Evolutionary conservation across 805 yeast genomes (phyloP), one percentile per base, ranked within the genome.

Genomic region (Yarrowia sp.): DNA sequence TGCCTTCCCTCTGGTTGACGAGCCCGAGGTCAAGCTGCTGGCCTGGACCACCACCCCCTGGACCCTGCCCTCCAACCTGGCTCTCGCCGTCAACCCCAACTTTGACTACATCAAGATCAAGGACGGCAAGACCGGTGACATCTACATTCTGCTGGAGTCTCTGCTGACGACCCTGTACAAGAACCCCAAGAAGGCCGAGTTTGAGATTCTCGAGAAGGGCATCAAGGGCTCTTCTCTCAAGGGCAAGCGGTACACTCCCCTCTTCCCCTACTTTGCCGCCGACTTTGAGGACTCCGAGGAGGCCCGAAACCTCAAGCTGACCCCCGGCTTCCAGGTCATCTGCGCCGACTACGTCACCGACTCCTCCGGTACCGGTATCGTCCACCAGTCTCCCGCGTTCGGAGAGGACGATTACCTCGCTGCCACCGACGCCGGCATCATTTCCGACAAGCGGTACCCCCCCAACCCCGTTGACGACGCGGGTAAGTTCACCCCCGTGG

Each of bases 21-120:
- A 92, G 70, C 91, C 90, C 66, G 84, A 87, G 70, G 89, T 96
- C 61, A 79, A 82, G 67, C 79, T 94, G 67, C 92, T 94, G 38
- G 98, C 98, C 9, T 94, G 99, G 99, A 94, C 99, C 46, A 94
- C 99, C 64, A 94, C 99, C 24, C 99, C 99, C 60, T 94, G 99
- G 99, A 96, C 99, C 56, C 80, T 94, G 72, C 99, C 99, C 41
- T 88, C 97, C 27, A 93, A 94, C 75, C 77, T 94, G 73, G 93
- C 92, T 13, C 81, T 94, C 65, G 92, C 96, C 71, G 98, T 94
- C 46, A 83, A 94, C 78, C 96, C 97, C 61, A 83, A 84, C 10
- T 85, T 90, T 65, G 97, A 91, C 77, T 94, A 94, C 71, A 88
- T 88, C 69, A 96, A 94, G 80, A 89, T 94, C 66, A 86, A 79